Evolutionary conservation across 2,329 filamentous ascomycete species (phyloP), one percentile per base, ranked within the genome.

Genomic region (Pseudocercospora macadamiae): DNA sequence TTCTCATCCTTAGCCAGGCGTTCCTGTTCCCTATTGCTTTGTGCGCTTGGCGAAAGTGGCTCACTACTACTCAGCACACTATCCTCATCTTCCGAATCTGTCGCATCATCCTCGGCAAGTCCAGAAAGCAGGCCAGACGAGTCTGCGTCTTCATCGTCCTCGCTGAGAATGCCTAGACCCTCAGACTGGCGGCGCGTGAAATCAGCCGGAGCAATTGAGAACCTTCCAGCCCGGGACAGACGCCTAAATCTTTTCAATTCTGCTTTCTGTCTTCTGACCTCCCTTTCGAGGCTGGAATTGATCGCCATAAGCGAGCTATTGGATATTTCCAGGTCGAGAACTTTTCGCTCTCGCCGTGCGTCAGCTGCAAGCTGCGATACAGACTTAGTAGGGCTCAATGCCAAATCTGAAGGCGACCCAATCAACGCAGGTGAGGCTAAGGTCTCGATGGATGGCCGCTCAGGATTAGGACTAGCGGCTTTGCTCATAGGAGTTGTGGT

Each of bases 231-330:
- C 18, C 93, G 85, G 36, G 91, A 96, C 51, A 97, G 79, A n/a
- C 95, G 86, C 52, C 90, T 86, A 73, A 88, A 97, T 42, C 93
- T 84, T 57, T 95, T 87, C 28, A 99, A 74, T 71, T 99, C 95
- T 1, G 89, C 85, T 34, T 90, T 93, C 70, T 97, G 93, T 72
- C 96, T 96, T 23, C 92, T 86, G 68, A 99, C 83, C 72, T 97
- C 91, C 21, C 91, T 86, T 76, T 99, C 95, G 0, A 99, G 79
- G 0, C 92, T 95, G 54, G 93, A 84, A 72, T 99, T 99, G 76
- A 99, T 97, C 37, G 95, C 95, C 57, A 96, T 85, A 2, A 99
- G 82, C 1, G 93, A 97, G 1, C 91, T 95, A 70, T 99, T 99
- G 55, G 90, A 96, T 64, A 99, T 99, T 73, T 99, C 91, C 4